Conservation (phyloP, 1,284 basidiomycete species). For the Boletus albobrunnescens region DNA sequence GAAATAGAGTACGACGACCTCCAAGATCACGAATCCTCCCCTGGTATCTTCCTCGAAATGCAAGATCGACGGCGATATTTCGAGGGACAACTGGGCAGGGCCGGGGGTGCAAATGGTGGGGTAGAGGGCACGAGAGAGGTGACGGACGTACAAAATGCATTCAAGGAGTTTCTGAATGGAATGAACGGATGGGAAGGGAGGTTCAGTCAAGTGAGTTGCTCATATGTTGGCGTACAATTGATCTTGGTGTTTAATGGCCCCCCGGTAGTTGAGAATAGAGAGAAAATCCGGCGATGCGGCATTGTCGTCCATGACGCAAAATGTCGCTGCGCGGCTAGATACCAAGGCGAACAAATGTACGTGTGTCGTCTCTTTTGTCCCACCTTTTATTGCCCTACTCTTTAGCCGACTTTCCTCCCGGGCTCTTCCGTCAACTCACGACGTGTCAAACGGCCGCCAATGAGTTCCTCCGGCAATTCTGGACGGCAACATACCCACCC, state of each 20-base stretch:
- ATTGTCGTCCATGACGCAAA: conserved; percentile 71
- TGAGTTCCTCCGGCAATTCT: conserved; percentile 95
- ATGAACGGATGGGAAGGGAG: conserved; percentile 56
- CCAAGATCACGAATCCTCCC: conserved; percentile 57
- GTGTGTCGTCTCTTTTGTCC: conserved; percentile 20
- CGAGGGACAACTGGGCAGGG: conserved; percentile 52
- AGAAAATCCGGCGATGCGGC: conserved; percentile 63
- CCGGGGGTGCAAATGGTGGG: conserved; percentile 26
- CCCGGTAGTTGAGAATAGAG: conserved; percentile 55
- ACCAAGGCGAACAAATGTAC: conserved; percentile 60
- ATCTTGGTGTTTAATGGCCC: not conserved
- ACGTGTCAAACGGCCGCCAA: conserved; percentile 90
- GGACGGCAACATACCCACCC: conserved; percentile 84
- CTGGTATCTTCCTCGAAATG: conserved; percentile 81
- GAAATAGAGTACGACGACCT: conserved; percentile 89
- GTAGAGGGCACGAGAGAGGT: conserved; percentile 27
- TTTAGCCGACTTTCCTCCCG: conserved; percentile 76
- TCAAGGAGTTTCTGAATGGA: conserved; percentile 45
- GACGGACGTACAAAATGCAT: conserved; percentile 42
- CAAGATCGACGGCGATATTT: conserved; percentile 75
- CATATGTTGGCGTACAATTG: not conserved
- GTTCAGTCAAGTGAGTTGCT: conserved; percentile 49
- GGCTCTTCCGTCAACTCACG: conserved; percentile 75
- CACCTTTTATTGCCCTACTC: not conserved
- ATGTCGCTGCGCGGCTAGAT: conserved; percentile 64